These are phyloP conservation scores for Apodospora peruviana DNA, from an alignment of 495 filamentous ascomycete genomes.

Conservation along the genomic window DNA sequence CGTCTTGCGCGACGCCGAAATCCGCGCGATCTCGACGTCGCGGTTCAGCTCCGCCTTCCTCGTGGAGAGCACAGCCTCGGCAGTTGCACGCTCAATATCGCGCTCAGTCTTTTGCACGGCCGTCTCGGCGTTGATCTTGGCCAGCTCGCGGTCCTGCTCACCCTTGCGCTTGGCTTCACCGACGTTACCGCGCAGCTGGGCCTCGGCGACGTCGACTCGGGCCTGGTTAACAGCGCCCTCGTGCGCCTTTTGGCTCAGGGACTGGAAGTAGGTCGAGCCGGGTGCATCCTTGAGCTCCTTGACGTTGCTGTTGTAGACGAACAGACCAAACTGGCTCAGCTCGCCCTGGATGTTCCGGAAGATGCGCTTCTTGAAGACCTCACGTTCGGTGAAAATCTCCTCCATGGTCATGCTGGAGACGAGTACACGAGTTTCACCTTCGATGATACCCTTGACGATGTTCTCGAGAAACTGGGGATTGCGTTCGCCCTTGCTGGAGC, in stretches of 20 bases:
- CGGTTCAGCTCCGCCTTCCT: constrained; percentile 64
- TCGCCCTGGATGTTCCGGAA: constrained; percentile 74
- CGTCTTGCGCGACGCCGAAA: constrained; percentile 61
- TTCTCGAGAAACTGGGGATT: constrained; percentile 67
- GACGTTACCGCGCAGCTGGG: constrained; percentile 69
- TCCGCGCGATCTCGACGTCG: constrained; percentile 66
- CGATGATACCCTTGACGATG: constrained; percentile 85
- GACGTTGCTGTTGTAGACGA: constrained; percentile 71
- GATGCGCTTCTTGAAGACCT: constrained; percentile 71
- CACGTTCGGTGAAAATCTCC: constrained; percentile 77
- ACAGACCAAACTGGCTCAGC: constrained; percentile 66
- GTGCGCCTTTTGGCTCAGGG: constrained; percentile 72
- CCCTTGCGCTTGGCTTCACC: constrained; percentile 75
- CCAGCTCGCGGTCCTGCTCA: constrained; percentile 70
- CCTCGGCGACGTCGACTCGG: constrained; percentile 56
- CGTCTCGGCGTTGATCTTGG: constrained; percentile 75
- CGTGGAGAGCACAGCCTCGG: constrained; percentile 66
- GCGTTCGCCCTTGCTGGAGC: constrained; percentile 25
- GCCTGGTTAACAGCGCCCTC: constrained; percentile 76
- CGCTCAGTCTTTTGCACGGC: constrained; percentile 78
- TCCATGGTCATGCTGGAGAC: constrained; percentile 83
- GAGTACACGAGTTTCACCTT: constrained; percentile 74
- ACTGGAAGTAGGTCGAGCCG: constrained; percentile 71
- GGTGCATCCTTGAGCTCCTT: constrained; percentile 79
- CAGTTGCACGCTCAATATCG: constrained; percentile 70